Percentiles rank a stretch among this genome's conserved stretches.
Conservation (phyloP, 2,329 filamentous ascomycete species). For the Periconia sp. region DNA sequence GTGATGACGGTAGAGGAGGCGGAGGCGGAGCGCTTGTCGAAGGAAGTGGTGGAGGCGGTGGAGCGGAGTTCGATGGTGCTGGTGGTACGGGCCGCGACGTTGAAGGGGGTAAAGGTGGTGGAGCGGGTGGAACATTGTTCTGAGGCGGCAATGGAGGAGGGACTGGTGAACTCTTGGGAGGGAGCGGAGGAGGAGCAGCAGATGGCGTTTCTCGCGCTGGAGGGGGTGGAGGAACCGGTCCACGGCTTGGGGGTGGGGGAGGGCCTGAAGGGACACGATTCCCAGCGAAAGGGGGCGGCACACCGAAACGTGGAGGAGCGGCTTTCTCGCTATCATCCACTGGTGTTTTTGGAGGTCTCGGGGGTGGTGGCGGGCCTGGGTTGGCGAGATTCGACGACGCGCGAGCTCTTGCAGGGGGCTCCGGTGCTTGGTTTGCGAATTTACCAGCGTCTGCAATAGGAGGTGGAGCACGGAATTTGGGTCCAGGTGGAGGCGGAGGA, state of each 20-base stretch:
- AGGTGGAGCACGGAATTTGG: constrained; percentile 80
- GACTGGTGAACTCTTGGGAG: constrained; percentile 45
- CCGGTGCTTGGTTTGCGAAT: constrained; percentile 61
- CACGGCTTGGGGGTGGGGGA: constrained; percentile 74
- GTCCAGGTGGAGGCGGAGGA: constrained; percentile 67
- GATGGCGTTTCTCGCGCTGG: constrained; percentile 46
- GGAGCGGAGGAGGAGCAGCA: constrained; percentile 41
- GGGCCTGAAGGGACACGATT: constrained; percentile 62
- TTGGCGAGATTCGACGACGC: constrained; percentile 54
- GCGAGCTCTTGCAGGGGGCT: constrained; percentile 51
- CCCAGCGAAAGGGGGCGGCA: constrained; percentile 78
- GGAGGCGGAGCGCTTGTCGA: constrained; percentile 26
- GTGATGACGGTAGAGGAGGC: constrained; percentile 26
- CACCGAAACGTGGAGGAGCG: constrained; percentile 64
- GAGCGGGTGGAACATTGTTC: constrained; percentile 30
- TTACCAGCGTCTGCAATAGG: constrained; percentile 88
- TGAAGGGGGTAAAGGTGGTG: constrained; percentile 33
- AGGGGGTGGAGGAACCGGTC: constrained; percentile 62
- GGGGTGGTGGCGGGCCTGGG: constrained; percentile 67
- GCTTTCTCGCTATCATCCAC: constrained; percentile 65
- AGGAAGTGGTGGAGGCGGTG: constrained; percentile 22
- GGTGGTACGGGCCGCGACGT: constrained; percentile 29
- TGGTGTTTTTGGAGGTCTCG: constrained; percentile 53
- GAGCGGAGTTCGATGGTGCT: constrained; percentile 24
- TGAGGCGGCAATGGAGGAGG: constrained; percentile 62